These are phyloP conservation scores for Lanmaoa pseudosensibilis DNA, from an alignment of 768 basidiomycete species.

Conservation along the genomic window DNA sequence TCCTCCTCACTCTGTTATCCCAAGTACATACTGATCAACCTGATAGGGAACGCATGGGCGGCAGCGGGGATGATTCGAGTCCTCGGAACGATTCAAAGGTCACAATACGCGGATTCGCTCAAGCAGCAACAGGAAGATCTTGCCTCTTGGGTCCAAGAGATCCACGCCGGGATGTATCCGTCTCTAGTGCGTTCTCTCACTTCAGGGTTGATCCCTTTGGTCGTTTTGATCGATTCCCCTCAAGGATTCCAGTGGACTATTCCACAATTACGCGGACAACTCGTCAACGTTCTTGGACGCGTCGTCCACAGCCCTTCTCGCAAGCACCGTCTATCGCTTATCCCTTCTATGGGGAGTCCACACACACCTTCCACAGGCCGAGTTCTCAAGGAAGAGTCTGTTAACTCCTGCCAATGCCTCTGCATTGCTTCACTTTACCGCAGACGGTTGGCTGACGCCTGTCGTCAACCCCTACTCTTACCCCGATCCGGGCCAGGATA, in stretches of 20 bases:
- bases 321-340: slow-evolving; percentile 73
- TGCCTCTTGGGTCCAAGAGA: slow-evolving; percentile 65
- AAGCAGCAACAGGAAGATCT: slow-evolving; percentile 57
- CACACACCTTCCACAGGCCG: slow-evolving; percentile 56
- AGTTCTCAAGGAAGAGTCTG: slow-evolving; percentile 47
- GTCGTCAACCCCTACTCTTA: slow-evolving; percentile 73
- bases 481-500: slow-evolving; percentile 46
- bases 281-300: slow-evolving; percentile 67
- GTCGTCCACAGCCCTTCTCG: slow-evolving; percentile 71
- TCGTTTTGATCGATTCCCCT: not conserved
- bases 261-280: slow-evolving; percentile 72
- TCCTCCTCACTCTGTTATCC: not conserved
- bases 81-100: slow-evolving; percentile 67
- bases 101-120: slow-evolving; percentile 51
- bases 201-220: not conserved
- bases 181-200: slow-evolving; percentile 46
- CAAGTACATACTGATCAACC: not conserved
- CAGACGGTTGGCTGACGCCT: slow-evolving; percentile 65
- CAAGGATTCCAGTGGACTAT: slow-evolving; percentile 28
- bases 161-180: slow-evolving; percentile 69
- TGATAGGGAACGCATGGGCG: slow-evolving; percentile 82
- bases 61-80: slow-evolving; percentile 87
- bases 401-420: slow-evolving; percentile 21
- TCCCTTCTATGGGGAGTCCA: slow-evolving; percentile 53
- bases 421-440: slow-evolving; percentile 48